phyloP scores from a whole-genome alignment of 2,329 filamentous ascomycete genomes.

The Ophiognomonia clavigignenti-juglandacearum region DNA sequence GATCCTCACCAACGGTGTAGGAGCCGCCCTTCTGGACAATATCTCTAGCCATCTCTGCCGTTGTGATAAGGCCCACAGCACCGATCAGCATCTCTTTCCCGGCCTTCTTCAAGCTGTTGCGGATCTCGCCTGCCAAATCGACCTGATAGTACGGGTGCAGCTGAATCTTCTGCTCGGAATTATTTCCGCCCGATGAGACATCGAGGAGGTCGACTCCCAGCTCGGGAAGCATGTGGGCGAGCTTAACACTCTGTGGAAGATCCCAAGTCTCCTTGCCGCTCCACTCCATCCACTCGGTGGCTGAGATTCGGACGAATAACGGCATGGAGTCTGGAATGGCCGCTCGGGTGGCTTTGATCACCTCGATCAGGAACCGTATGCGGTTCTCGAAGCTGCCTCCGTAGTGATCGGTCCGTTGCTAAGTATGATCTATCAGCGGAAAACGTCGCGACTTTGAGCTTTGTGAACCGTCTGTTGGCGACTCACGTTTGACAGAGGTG shows the following conservation, averaged over 20 bases:
- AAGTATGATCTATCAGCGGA: background rate
- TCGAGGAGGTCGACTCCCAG: slow-evolving; percentile 80
- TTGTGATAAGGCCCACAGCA: slow-evolving; percentile 69
- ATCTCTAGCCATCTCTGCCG: slow-evolving; percentile 60
- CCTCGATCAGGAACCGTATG: slow-evolving; percentile 53
- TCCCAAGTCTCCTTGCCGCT: slow-evolving; percentile 55
- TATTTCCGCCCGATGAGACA: slow-evolving; percentile 72
- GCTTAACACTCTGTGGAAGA: slow-evolving; percentile 58
- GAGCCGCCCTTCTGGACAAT: slow-evolving; percentile 43
- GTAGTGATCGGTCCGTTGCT: slow-evolving; percentile 58
- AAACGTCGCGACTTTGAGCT: background rate
- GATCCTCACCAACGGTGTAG: slow-evolving; percentile 34
- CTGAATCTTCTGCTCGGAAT: slow-evolving; percentile 55
- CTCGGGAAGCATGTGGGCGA: slow-evolving; percentile 66
- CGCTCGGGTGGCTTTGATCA: slow-evolving; percentile 44
- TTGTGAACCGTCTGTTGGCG: too few species aligned
- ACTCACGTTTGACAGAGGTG: slow-evolving; percentile 49
- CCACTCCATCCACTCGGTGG: slow-evolving; percentile 58
- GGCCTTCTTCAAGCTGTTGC: slow-evolving; percentile 53
- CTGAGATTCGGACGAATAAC: slow-evolving; percentile 55
- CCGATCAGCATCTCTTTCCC: slow-evolving; percentile 58
- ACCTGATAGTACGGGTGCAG: slow-evolving; percentile 66
- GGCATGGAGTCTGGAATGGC: slow-evolving; percentile 51
- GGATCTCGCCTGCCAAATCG: slow-evolving; percentile 66
- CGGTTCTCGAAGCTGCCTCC: slow-evolving; percentile 64